A percentile compares a stretch with the other conserved stretches of the same genome.
phyloP scores from a whole-genome alignment of 805 yeast genomes.

The Cyberlindnera subsufficiens region DNA sequence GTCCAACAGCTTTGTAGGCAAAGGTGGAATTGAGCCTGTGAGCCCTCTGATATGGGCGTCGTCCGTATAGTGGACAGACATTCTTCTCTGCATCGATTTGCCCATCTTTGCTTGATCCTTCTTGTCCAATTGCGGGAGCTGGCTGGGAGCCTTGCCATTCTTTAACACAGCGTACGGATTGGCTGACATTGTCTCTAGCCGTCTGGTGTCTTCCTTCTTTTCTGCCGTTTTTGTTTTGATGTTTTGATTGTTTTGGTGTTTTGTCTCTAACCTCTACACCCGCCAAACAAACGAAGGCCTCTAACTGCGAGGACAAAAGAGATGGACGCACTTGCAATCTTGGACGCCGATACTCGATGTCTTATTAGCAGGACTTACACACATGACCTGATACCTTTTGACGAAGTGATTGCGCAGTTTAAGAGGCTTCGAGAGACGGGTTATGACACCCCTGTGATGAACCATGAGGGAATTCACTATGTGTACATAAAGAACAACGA shows the following conservation, averaged over 20 bases:
- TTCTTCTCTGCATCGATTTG: slow-evolving; percentile 36
- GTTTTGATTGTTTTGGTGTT: neutral
- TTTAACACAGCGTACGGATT: slow-evolving; percentile 15
- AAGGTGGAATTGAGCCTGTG: slow-evolving; percentile 19
- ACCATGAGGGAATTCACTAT: slow-evolving; percentile 44
- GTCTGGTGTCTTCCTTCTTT: too few species aligned
- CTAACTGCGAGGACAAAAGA: neutral
- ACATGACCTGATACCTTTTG: slow-evolving; percentile 56
- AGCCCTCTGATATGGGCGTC: slow-evolving; percentile 10
- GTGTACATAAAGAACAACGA: slow-evolving; percentile 50
- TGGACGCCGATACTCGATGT: slow-evolving; percentile 64
- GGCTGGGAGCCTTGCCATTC: slow-evolving; percentile 4
- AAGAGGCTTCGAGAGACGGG: slow-evolving; percentile 27
- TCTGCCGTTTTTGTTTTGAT: neutral
- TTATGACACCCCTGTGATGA: slow-evolving; percentile 31
- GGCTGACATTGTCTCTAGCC: neutral
- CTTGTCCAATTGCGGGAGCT: slow-evolving; percentile 28
- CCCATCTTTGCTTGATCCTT: slow-evolving; percentile 33
- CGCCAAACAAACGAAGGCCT: neutral
- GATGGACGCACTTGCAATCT: slow-evolving; percentile 48
- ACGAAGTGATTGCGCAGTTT: slow-evolving; percentile 47
- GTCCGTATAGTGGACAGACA: slow-evolving; percentile 33
- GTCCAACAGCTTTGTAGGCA: slow-evolving; percentile 21
- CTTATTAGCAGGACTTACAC: slow-evolving; percentile 64
- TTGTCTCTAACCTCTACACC: neutral